Evolutionary conservation across 192 early-diverging fungal species (phyloP).

Genomic region (Backusella mclennaniae): DNA sequence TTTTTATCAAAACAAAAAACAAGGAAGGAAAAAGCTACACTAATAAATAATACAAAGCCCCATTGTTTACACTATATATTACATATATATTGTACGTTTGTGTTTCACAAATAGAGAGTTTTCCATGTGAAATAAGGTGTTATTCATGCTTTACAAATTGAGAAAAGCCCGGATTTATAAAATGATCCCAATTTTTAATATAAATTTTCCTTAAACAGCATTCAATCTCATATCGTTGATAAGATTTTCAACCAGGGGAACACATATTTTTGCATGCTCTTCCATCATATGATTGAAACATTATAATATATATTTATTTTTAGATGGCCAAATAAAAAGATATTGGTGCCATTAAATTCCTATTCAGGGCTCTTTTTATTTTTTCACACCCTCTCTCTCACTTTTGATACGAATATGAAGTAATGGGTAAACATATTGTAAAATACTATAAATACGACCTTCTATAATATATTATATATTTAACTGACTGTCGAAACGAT

Average conservation of each 20-base stretch:
- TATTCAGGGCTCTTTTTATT: not conserved
- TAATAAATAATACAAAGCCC: not conserved
- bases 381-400: not conserved
- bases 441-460: not conserved
- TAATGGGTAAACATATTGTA: not conserved
- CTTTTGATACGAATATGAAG: not conserved
- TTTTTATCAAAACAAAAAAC: too few species aligned
- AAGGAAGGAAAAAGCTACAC: not conserved
- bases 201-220: not conserved
- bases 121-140: not conserved
- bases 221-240: not conserved
- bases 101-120: not conserved
- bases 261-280: not conserved
- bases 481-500: not conserved
- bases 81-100: not conserved
- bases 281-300: not conserved
- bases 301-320: too few species aligned
- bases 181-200: not conserved
- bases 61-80: too few species aligned
- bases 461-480: not conserved
- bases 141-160: not conserved
- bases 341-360: not conserved
- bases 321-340: not conserved
- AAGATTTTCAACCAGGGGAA: not conserved
- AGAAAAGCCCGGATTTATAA: not conserved